Conservation (phyloP, 805 yeast species). For the Saturnispora zaruensis region DNA sequence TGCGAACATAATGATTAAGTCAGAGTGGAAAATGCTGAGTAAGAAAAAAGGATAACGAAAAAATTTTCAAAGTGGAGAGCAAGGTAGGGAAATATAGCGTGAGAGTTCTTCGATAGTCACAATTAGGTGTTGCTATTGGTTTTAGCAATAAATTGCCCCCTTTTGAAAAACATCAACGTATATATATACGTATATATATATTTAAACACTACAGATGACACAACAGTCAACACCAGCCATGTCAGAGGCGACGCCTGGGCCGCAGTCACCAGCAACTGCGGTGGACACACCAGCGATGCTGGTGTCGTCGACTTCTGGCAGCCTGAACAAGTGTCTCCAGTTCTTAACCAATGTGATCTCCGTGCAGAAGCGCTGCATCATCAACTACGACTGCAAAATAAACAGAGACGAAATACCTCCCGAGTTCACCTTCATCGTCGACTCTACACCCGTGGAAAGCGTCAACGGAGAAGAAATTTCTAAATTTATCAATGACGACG, state of each 20-base stretch:
- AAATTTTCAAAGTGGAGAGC: neutral
- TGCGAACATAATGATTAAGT: neutral
- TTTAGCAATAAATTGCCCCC: too few relatives aligned
- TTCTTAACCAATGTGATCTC: neutral
- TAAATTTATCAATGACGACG: conserved; percentile 6
- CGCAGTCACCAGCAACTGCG: neutral
- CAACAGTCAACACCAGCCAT: neutral
- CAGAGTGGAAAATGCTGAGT: neutral
- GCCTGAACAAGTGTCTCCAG: neutral
- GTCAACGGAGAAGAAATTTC: conserved; percentile 8
- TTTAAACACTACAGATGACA: too few relatives aligned
- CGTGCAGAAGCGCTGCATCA: conserved; percentile 1
- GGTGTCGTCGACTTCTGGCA: neutral
- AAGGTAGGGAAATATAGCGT: too few relatives aligned
- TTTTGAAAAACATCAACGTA: too few relatives aligned
- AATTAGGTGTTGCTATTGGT: too few relatives aligned
- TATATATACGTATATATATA: too few relatives aligned
- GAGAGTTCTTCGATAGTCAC: too few relatives aligned
- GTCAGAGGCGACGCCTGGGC: neutral
- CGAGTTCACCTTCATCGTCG: neutral
- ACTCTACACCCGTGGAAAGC: conserved; percentile 2
- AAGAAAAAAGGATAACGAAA: neutral
- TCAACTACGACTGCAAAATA: conserved; percentile 4
- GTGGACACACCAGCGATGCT: neutral
- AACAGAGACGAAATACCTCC: neutral